phyloP scores from a whole-genome alignment of 1,284 basidiomycete species.

The Trichosporon asahii region DNA sequence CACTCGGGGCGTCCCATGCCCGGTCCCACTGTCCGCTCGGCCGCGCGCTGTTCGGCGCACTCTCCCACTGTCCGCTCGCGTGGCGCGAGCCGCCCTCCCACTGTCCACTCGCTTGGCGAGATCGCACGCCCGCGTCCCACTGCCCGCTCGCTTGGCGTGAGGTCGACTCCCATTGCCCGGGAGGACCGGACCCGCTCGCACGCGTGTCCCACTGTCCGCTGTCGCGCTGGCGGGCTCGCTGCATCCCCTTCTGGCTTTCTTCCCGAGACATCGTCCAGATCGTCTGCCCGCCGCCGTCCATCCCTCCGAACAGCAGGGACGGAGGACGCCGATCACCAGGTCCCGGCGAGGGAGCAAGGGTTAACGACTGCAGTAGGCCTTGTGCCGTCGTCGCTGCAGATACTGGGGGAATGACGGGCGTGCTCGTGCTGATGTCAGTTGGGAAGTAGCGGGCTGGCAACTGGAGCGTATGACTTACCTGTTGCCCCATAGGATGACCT shows the following conservation, averaged over 20 bases:
- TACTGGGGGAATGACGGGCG: slow-evolving; percentile 8
- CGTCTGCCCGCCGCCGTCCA: slow-evolving; percentile 21
- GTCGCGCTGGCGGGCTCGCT: slow-evolving; percentile 13
- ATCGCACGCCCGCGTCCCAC: not conserved
- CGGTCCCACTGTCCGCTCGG: not conserved
- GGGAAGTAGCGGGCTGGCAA: not conserved
- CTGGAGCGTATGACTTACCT: slow-evolving; percentile 20
- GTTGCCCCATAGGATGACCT: slow-evolving; percentile 40
- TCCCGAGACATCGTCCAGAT: slow-evolving; percentile 43
- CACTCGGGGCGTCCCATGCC: not conserved
- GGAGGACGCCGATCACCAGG: slow-evolving; percentile 8
- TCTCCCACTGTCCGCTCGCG: not conserved
- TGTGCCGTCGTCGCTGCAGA: slow-evolving; percentile 25
- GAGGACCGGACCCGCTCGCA: not conserved
- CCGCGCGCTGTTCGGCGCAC: not conserved
- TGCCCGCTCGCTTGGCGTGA: not conserved
- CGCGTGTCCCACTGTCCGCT: not conserved
- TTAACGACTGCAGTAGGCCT: slow-evolving; percentile 31
- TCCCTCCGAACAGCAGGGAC: slow-evolving; percentile 30
- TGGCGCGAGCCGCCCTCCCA: not conserved
- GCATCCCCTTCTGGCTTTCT: slow-evolving; percentile 32
- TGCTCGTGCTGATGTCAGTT: slow-evolving; percentile 11
- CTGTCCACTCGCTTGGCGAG: not conserved
- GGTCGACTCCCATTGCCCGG: not conserved
- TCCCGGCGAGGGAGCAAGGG: slow-evolving; percentile 10